A percentile compares a stretch with the other conserved stretches of the same genome.
Evolutionary conservation across 2,329 filamentous ascomycete species (phyloP).

Genomic region (Fusarium equiseti): DNA sequence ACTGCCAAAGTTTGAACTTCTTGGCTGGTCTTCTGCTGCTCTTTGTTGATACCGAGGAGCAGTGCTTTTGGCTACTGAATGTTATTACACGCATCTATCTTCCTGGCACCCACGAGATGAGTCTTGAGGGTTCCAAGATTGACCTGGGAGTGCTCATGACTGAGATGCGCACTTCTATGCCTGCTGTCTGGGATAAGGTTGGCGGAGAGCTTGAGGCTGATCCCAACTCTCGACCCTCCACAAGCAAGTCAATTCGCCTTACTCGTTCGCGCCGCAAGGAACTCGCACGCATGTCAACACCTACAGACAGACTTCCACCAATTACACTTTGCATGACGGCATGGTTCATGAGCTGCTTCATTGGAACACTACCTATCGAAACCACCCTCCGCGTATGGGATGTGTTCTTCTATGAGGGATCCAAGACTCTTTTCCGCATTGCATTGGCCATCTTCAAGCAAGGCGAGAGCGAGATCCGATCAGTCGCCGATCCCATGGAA

Average conservation of each 20-base stretch:
- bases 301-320: constrained; percentile 76
- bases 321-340: constrained; percentile 93
- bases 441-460: constrained; percentile 92
- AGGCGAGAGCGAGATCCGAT: constrained; percentile 83
- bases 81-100: constrained; percentile 91
- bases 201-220: constrained; percentile 77
- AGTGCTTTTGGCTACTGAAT: constrained; percentile 91
- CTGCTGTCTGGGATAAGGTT: constrained; percentile 88
- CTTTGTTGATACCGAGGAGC: constrained; percentile 89
- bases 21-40: constrained; percentile 89
- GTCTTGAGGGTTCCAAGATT: constrained; percentile 90
- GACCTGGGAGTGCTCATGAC: constrained; percentile 95
- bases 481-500: constrained; percentile 88
- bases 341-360: constrained; percentile 98
- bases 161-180: constrained; percentile 83
- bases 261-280: constrained; percentile 56
- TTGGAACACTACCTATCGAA: constrained; percentile 91
- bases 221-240: constrained; percentile 54
- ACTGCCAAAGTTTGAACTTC: constrained; percentile 97
- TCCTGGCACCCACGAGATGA: constrained; percentile 91
- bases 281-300: constrained; percentile 53
- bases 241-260: constrained; percentile 52
- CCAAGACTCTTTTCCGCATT: constrained; percentile 92
- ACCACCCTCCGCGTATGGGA: constrained; percentile 95
- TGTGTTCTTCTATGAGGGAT: constrained; percentile 94